Percentiles rank a stretch among this genome's conserved stretches.
Evolutionary conservation across 2,329 filamentous ascomycete species (phyloP).

Genomic region (Hymenotorrendiella dingleyae): DNA sequence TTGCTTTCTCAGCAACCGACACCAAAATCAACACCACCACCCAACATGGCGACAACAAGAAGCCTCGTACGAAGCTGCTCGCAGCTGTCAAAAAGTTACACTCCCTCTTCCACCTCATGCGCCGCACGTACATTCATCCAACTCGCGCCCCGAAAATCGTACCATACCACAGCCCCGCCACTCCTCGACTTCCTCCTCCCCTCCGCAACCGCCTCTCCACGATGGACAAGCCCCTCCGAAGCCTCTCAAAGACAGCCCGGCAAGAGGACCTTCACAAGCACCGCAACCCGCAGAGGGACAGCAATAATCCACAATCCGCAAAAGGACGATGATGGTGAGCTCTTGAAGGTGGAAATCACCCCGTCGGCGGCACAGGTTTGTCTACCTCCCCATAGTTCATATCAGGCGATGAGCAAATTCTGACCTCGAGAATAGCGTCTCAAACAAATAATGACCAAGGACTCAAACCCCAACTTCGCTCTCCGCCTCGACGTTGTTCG

Average conservation of each 20-base stretch:
- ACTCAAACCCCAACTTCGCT: slow-evolving; percentile 71
- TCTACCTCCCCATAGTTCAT: slow-evolving; percentile 8
- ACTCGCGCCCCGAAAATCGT: slow-evolving; percentile 19
- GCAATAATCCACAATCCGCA: slow-evolving; percentile 62
- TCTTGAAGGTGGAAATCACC: slow-evolving; percentile 78
- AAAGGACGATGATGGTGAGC: slow-evolving; percentile 75
- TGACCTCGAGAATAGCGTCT: slow-evolving; percentile 19
- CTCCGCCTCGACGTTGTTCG: slow-evolving; percentile 90
- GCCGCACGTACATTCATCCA: slow-evolving; percentile 26
- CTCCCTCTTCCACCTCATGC: slow-evolving; percentile 14
- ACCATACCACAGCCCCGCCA: slow-evolving; percentile 18
- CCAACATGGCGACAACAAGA: slow-evolving; percentile 24
- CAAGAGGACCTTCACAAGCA: slow-evolving; percentile 24
- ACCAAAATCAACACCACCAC: too few relatives aligned
- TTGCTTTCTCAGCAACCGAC: too few relatives aligned
- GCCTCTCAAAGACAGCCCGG: too few relatives aligned
- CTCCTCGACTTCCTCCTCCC: slow-evolving; percentile 28
- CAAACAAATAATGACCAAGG: slow-evolving; percentile 63
- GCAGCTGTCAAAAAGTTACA: slow-evolving; percentile 14
- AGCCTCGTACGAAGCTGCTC: slow-evolving; percentile 20
- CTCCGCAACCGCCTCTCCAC: slow-evolving; percentile 1
- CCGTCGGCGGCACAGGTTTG: slow-evolving; percentile 71
- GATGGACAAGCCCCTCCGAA: too few relatives aligned
- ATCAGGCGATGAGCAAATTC: not conserved
- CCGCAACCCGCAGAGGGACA: slow-evolving; percentile 32